Evolutionary conservation across 306 rosid species (phyloP).

Genomic region (Fragaria vesca): DNA sequence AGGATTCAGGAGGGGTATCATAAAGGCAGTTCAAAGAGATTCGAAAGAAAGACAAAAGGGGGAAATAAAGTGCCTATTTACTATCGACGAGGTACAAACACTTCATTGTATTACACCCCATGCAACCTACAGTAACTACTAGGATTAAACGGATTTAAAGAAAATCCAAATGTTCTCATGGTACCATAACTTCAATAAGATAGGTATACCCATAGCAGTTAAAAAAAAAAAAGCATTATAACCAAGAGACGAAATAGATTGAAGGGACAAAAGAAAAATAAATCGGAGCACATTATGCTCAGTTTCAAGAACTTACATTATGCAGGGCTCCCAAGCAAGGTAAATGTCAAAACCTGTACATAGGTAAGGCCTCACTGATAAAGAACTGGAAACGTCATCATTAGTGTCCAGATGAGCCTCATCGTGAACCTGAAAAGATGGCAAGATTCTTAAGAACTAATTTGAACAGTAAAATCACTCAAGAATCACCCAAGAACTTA

Average conservation of each 20-base stretch:
- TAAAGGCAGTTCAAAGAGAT: neutral
- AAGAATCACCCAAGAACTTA: constrained; percentile 4
- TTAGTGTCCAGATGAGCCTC: constrained; percentile 35
- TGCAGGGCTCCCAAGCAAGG: constrained; percentile 95
- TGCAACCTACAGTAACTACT: neutral
- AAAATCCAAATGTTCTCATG: neutral
- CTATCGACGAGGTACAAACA: neutral
- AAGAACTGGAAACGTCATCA: constrained; percentile 27
- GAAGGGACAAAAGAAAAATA: constrained; percentile 1
- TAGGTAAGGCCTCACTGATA: constrained; percentile 60
- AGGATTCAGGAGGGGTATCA: neutral
- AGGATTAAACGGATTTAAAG: neutral
- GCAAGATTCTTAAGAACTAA: constrained; percentile 12
- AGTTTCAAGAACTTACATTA: constrained; percentile 58
- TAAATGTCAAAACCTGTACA: constrained; percentile 95
- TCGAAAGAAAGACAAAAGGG: neutral
- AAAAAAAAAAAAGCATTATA: neutral
- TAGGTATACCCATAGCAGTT: neutral
- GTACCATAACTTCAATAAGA: neutral
- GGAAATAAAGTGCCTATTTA: neutral
- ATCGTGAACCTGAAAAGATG: constrained; percentile 51
- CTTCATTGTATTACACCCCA: neutral
- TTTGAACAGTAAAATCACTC: neutral
- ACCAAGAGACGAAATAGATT: neutral
- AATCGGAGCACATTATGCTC: neutral